Evolutionary conservation across 2,329 filamentous ascomycete species (phyloP).

Genomic region (Colletotrichum eremochloae): DNA sequence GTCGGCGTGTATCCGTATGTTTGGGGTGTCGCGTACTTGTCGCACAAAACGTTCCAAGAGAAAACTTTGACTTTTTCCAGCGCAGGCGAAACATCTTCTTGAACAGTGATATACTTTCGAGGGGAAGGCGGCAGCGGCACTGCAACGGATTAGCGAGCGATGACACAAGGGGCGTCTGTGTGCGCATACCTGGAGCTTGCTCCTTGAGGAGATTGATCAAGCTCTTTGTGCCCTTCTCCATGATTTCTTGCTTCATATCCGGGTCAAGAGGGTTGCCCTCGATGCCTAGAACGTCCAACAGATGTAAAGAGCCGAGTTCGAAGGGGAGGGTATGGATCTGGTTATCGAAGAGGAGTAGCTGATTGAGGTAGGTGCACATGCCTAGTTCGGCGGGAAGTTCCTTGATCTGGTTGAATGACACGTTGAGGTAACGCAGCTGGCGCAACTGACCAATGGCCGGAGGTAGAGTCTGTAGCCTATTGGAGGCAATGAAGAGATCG

Average conservation of each 20-base stretch:
- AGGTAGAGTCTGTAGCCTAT: slow-evolving; percentile 87
- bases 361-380: slow-evolving; percentile 94
- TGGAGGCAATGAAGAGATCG: slow-evolving; percentile 93
- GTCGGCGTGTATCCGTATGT: slow-evolving; percentile 93
- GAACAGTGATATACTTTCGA: slow-evolving; percentile 84
- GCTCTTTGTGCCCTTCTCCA: slow-evolving; percentile 88
- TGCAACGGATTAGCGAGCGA: slow-evolving; percentile 54
- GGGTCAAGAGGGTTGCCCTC: slow-evolving; percentile 90
- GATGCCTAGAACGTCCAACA: slow-evolving; percentile 89
- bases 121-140: slow-evolving; percentile 82
- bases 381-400: slow-evolving; percentile 91
- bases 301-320: slow-evolving; percentile 90
- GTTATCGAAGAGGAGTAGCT: slow-evolving; percentile 91
- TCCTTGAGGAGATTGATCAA: slow-evolving; percentile 88
- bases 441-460: slow-evolving; percentile 85
- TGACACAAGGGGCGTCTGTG: not conserved
- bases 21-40: slow-evolving; percentile 87
- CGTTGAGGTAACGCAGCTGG: slow-evolving; percentile 84
- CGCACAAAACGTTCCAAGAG: slow-evolving; percentile 96
- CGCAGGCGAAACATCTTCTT: slow-evolving; percentile 70
- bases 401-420: slow-evolving; percentile 87
- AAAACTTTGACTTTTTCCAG: slow-evolving; percentile 85
- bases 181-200: slow-evolving; percentile 80
- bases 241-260: slow-evolving; percentile 82
- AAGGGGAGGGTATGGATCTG: slow-evolving; percentile 84